A percentile compares a stretch with the other conserved stretches of the same genome.
Conservation (phyloP, 1,284 basidiomycete species). For the Ceratobasidium theobromae region DNA sequence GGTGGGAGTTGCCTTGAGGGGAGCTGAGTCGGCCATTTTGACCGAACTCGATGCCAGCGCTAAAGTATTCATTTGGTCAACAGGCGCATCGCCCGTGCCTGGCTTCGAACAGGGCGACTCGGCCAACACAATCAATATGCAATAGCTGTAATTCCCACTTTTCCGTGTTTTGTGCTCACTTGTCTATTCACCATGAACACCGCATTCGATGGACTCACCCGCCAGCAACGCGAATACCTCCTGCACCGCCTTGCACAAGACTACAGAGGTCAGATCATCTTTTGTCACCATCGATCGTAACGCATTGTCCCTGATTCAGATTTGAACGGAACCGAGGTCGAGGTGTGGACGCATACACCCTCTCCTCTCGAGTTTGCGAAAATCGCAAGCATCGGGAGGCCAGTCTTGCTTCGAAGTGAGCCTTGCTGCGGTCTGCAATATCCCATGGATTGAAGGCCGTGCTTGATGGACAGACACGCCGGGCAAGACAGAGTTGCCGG, state of each 20-base stretch:
- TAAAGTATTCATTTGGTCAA: conserved; percentile 3
- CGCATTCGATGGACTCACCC: neutral
- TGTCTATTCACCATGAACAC: neutral
- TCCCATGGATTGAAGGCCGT: neutral
- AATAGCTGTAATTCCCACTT: no score
- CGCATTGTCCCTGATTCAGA: conserved; percentile 46
- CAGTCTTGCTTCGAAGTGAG: conserved; percentile 72
- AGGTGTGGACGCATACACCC: conserved; percentile 60
- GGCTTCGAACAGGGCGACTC: no score
- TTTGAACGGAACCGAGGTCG: conserved; percentile 62
- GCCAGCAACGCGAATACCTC: conserved; percentile 14
- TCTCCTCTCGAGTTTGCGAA: conserved; percentile 71
- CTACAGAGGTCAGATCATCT: conserved; percentile 39
- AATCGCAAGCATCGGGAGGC: conserved; percentile 71
- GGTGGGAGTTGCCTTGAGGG: neutral
- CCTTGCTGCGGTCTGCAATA: conserved; percentile 34
- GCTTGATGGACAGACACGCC: neutral
- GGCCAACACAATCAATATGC: no score
- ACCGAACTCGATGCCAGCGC: conserved; percentile 16
- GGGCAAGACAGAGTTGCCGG: conserved; percentile 31
- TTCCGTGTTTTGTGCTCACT: no score
- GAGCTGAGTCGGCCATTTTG: conserved; percentile 14
- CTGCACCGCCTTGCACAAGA: conserved; percentile 37
- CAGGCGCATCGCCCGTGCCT: conserved; percentile 2
- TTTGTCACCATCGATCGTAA: neutral